These are phyloP conservation scores for Linderniella brevidens DNA, from an alignment of 257 asterid genomes.

Conservation along the genomic window DNA sequence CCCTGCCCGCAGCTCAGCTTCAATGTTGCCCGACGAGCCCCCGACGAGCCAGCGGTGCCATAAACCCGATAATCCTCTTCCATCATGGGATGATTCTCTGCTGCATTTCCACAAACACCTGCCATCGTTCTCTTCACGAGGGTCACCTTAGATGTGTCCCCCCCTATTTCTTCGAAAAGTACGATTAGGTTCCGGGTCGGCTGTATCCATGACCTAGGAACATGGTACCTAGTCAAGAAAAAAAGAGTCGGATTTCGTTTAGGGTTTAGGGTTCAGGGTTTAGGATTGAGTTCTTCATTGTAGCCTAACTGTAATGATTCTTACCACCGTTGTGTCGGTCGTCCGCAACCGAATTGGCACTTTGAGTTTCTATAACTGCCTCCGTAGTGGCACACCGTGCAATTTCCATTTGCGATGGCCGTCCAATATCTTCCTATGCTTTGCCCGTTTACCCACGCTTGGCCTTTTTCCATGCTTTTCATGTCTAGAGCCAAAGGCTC, in stretches of 20 bases:
- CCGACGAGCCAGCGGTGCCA: conserved; percentile 8
- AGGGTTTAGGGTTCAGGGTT: too few species aligned
- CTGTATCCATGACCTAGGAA: conserved; percentile 39
- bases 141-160: conserved; percentile 41
- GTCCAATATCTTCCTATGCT: conserved; percentile 93
- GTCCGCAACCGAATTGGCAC: conserved; percentile 53
- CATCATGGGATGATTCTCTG: conserved; percentile 22
- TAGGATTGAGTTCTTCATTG: too few species aligned
- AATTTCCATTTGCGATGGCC: conserved; percentile 52
- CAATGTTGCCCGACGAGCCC: conserved; percentile 23
- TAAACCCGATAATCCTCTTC: conserved; percentile 14
- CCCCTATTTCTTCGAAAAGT: conserved; percentile 76
- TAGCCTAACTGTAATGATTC: too few species aligned
- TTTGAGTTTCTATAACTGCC: conserved; percentile 57
- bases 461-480: conserved; percentile 92
- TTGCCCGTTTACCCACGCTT: conserved; percentile 80
- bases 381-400: conserved; percentile 51
- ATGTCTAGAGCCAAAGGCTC: conserved; percentile 75
- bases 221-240: conserved; percentile 1
- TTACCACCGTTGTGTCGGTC: conserved; percentile 93
- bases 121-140: conserved; percentile 23
- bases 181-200: conserved; percentile 45
- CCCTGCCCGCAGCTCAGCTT: conserved; percentile 29
- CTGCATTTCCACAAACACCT: conserved; percentile 21
- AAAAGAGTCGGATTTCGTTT: too few species aligned